phyloP scores from a whole-genome alignment of 2,329 filamentous ascomycete species.

The Fusarium nurragi region DNA sequence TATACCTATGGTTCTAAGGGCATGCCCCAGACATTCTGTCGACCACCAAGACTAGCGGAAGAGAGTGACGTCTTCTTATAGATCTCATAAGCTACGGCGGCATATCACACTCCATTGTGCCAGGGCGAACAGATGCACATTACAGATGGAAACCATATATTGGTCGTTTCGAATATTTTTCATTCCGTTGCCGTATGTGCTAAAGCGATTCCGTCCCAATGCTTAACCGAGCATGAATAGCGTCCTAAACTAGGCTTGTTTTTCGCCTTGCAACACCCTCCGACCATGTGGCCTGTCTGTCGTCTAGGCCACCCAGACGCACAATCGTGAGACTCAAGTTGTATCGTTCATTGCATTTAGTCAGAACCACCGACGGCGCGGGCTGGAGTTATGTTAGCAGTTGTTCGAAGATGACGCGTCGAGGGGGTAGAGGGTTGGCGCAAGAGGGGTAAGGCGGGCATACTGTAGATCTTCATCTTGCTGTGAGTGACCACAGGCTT shows the following conservation, averaged over 20 bases:
- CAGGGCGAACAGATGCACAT: not conserved
- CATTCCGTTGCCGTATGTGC: conserved; percentile 52
- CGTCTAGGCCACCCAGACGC: conserved; percentile 52
- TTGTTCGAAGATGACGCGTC: not conserved
- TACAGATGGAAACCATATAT: conserved; percentile 10
- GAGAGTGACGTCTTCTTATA: not conserved
- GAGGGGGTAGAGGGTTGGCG: not conserved
- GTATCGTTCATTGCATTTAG: conserved; percentile 49
- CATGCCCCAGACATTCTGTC: not conserved
- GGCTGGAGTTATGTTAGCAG: conserved; percentile 57
- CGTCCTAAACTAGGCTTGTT: conserved; percentile 51
- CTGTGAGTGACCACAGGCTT: conserved; percentile 97
- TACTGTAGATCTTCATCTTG: conserved; percentile 98
- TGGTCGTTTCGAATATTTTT: conserved; percentile 49
- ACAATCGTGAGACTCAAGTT: conserved; percentile 51
- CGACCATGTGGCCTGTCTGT: conserved; percentile 49
- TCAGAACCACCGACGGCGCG: conserved; percentile 66
- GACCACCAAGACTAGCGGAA: not conserved
- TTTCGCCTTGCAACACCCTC: conserved; percentile 49
- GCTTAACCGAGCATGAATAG: conserved; percentile 54
- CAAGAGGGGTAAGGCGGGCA: conserved; percentile 45
- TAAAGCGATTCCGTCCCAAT: conserved; percentile 53
- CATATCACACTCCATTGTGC: not conserved
- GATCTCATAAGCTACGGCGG: not conserved
- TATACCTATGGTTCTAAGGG: not conserved